A percentile compares a stretch with the other conserved stretches of the same genome.
phyloP scores from a whole-genome alignment of 768 basidiomycete genomes.

The Boletus rubropictus region DNA sequence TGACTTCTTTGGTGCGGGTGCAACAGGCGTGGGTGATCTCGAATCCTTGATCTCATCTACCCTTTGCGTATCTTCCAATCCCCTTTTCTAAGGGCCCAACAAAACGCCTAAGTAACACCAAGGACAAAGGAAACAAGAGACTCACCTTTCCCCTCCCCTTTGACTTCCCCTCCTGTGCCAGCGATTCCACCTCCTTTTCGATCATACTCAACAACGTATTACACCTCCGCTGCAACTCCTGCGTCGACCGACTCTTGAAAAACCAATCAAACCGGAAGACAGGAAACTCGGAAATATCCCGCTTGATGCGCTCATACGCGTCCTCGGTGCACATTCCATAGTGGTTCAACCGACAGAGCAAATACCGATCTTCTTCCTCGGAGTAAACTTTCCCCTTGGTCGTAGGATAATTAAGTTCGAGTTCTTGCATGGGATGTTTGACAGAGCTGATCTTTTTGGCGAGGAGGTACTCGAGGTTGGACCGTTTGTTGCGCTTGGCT shows the following conservation, averaged over 20 bases:
- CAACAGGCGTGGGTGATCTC: constrained; percentile 55
- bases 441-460: constrained; percentile 78
- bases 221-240: constrained; percentile 84
- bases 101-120: background rate
- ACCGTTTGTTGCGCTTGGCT: constrained; percentile 80
- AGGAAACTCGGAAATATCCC: constrained; percentile 94
- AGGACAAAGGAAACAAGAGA: background rate
- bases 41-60: constrained; percentile 45
- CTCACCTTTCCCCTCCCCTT: constrained; percentile 66
- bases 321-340: constrained; percentile 88
- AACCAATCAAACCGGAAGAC: constrained; percentile 99
- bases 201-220: constrained; percentile 86
- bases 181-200: constrained; percentile 77
- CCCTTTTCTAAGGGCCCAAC: constrained; percentile 50
- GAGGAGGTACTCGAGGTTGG: constrained; percentile 73
- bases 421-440: constrained; percentile 91
- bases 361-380: constrained; percentile 95
- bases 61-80: constrained; percentile 60
- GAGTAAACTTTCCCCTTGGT: constrained; percentile 96
- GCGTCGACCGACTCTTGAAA: constrained; percentile 87
- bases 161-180: constrained; percentile 58
- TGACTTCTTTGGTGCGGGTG: constrained; percentile 47
- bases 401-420: constrained; percentile 90
- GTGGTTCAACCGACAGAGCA: constrained; percentile 82
- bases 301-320: constrained; percentile 91